These are phyloP conservation scores for Aspergillus pseudoglaucus DNA, from an alignment of 2,329 filamentous ascomycete genomes.

Conservation along the genomic window DNA sequence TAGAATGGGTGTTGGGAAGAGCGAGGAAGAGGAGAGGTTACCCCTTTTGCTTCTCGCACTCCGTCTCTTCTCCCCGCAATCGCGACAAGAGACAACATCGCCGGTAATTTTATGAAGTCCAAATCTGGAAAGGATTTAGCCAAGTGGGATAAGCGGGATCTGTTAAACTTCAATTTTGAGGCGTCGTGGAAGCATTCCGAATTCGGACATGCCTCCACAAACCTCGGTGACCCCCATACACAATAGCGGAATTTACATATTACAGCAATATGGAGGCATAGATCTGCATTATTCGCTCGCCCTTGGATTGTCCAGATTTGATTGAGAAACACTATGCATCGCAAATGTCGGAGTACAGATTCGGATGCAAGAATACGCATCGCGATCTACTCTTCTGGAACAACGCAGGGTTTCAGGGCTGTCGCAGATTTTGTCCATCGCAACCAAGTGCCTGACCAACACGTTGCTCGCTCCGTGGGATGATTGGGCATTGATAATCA, in stretches of 20 bases:
- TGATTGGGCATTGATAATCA: neutral
- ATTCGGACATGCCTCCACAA: neutral
- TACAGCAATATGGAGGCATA: neutral
- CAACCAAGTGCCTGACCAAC: neutral
- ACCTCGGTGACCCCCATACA: neutral
- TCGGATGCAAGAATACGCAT: neutral
- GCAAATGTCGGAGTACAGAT: no score
- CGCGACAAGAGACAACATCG: no score
- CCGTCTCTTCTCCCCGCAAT: no score
- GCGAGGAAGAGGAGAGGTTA: no score
- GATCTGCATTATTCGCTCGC: no score
- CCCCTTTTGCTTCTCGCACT: no score
- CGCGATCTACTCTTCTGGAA: neutral
- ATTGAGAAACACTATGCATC: no score
- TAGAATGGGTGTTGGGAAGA: no score
- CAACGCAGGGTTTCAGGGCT: neutral
- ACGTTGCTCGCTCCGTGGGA: neutral
- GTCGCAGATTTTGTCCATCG: neutral
- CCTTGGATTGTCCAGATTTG: no score
- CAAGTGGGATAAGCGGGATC: no score
- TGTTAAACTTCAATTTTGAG: neutral
- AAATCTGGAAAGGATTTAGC: no score
- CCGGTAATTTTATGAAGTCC: no score
- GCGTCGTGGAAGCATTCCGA: neutral
- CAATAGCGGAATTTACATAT: neutral